Conservation (phyloP, 2,329 filamentous ascomycete genomes). For the Leptographium wingfieldii region DNA sequence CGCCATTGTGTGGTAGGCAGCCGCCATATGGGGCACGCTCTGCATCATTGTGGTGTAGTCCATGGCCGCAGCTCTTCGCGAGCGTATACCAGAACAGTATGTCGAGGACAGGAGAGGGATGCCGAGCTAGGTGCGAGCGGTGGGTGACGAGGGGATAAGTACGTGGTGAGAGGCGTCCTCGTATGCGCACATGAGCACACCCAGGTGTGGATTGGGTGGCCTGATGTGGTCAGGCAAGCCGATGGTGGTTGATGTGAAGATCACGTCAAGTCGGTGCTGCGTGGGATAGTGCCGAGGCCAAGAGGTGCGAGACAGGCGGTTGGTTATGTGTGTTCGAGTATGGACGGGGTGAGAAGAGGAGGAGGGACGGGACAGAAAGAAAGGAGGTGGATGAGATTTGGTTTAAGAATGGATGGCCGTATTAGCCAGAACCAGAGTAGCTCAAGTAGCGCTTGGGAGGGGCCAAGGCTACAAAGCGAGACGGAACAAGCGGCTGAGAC, state of each 20-base stretch:
- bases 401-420: slow-evolving; percentile 7
- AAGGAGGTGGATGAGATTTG: slow-evolving; percentile 6
- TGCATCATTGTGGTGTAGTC: slow-evolving; percentile 10
- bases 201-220: not conserved
- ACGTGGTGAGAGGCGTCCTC: not conserved
- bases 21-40: slow-evolving; percentile 5
- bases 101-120: not conserved
- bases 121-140: not conserved
- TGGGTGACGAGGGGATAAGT: not conserved
- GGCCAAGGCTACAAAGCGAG: slow-evolving; percentile 4
- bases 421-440: slow-evolving; percentile 1
- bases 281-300: not conserved
- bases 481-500: slow-evolving; percentile 4
- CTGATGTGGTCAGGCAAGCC: not conserved
- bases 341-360: not conserved
- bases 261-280: not conserved
- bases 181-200: not conserved
- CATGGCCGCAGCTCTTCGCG: not conserved
- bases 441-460: not conserved
- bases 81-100: not conserved
- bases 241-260: not conserved
- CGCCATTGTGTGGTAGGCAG: not conserved
- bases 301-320: not conserved
- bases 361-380: not conserved
- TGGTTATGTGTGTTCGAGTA: not conserved